Evolutionary conservation across 2,329 filamentous ascomycete genomes (phyloP).

Genomic region (Ambrosiella xylebori): DNA sequence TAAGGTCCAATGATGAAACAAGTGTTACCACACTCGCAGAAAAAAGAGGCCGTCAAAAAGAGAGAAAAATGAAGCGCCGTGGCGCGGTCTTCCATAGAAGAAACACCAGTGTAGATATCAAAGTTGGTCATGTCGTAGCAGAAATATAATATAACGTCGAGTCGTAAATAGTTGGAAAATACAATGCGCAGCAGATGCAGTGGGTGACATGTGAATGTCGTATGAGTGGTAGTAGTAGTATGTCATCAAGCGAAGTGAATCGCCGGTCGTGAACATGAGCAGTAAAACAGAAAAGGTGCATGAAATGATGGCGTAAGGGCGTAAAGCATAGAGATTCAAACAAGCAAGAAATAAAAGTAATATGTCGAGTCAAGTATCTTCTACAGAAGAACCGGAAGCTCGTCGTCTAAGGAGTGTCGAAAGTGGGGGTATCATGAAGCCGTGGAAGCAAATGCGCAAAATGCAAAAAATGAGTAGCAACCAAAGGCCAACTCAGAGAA

Average conservation of each 20-base stretch:
- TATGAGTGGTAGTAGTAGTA: background rate
- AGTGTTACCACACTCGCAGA: background rate
- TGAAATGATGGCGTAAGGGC: background rate
- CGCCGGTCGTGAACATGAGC: background rate
- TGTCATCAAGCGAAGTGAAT: background rate
- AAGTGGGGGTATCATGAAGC: constrained; percentile 3
- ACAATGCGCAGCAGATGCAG: background rate
- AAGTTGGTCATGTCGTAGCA: constrained; percentile 1
- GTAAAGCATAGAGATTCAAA: background rate
- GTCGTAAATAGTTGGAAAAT: constrained; percentile 8
- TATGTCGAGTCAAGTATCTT: background rate
- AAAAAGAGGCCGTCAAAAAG: background rate
- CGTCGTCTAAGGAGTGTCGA: background rate
- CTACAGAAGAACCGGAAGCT: background rate
- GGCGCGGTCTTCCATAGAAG: background rate
- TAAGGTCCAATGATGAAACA: background rate
- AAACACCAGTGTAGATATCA: background rate
- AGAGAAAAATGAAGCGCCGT: background rate
- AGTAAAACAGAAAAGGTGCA: background rate
- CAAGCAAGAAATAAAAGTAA: constrained; percentile 2
- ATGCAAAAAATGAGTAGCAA: background rate
- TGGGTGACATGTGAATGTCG: background rate
- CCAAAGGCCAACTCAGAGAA: background rate
- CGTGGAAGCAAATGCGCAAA: background rate
- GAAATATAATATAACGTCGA: constrained; percentile 3